Base-by-base conservation (phyloP, 73 alveolate species). In the Stentor coeruleus region DNA sequence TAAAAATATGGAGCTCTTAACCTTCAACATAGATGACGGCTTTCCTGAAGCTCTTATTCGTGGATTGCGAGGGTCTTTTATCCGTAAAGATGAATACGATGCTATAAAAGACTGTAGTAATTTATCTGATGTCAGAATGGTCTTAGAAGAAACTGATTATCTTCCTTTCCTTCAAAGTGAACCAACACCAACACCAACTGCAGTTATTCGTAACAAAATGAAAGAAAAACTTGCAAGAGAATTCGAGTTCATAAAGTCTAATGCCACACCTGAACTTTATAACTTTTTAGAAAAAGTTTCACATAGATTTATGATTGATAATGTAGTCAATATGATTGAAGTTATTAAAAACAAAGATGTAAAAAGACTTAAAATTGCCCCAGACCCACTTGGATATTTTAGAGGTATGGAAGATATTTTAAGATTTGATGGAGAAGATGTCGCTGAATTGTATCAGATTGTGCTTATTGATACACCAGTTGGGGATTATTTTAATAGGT, bases 401-500 rank as follows among this genome's bases (percentile, higher is more conserved):
- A 98, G 98, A 41, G 99, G 96, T 83, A 95, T 97, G 84, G 95
- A 96, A 81, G 95, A 95, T 76, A 95, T 97, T 81, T 81, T 90
- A 59, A 95, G 94, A 77, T 91, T 97, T 58, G 99, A 97, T 76
- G 97, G 96, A 76, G 98, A 95, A 79, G 98, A 96, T 83, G 93
- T 94, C 82, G 97, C 96, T 74, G 95, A 93, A 59, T 93, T 97
- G 82, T 97, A 97, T 82, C 95, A 97, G 87, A 95, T 91, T 72
- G 99, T 97, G n/a, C 95, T 97, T 31, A 94, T 97, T 42, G 99
- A 97, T 86, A 95, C 99, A 35, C 99, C 98, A 55, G 98, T 97
- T 39, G 99, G 99, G 33, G 91, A 88, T 73, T 96, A 97, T 86
- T 96, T 96, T 92, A 86, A 94, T 77, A 95, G 95, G 89, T 94